phyloP scores from a whole-genome alignment of 1,284 basidiomycete species.

The Cutaneotrichosporon sp. region DNA sequence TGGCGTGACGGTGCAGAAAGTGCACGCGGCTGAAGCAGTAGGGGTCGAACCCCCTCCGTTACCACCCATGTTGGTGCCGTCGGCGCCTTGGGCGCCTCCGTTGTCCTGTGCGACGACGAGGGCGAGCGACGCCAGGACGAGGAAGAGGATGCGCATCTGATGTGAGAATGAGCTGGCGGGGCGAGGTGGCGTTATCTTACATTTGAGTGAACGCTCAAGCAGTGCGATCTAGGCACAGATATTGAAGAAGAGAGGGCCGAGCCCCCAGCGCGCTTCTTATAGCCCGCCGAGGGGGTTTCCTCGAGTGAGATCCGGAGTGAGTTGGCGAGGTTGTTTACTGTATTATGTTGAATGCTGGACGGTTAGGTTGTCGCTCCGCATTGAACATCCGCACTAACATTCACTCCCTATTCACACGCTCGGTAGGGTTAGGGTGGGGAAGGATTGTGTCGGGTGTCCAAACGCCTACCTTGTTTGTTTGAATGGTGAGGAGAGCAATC shows the following conservation, averaged over 20 bases:
- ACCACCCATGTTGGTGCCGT: background rate
- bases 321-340: background rate
- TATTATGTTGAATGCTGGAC: background rate
- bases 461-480: no score
- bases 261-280: background rate
- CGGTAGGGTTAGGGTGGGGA: no score
- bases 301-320: background rate
- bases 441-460: no score
- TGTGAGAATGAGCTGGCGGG: background rate
- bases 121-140: background rate
- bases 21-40: constrained; percentile 11
- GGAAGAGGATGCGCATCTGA: constrained; percentile 4
- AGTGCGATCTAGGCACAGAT: background rate
- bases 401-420: no score
- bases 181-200: no score
- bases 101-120: background rate
- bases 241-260: background rate
- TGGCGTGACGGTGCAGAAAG: constrained; percentile 24
- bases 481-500: no score
- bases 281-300: no score
- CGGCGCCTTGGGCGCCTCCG: background rate
- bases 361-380: no score
- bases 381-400: no score
- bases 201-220: background rate
- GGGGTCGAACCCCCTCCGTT: background rate